phyloP scores from a whole-genome alignment of 83 land plant species.

The Thuja plicata region DNA sequence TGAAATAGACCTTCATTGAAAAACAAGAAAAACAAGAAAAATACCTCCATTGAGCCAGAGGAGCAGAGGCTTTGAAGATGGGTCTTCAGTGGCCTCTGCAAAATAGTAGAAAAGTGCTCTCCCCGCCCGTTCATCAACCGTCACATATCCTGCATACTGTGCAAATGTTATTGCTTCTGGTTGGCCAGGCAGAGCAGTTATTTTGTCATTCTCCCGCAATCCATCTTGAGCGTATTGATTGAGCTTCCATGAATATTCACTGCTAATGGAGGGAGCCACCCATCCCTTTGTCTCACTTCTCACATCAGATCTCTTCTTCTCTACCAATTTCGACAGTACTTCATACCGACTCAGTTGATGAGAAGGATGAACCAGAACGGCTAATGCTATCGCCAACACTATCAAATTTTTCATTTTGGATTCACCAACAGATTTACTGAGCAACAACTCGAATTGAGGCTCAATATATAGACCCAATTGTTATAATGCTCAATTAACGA shows the following conservation, averaged over 20 bases:
- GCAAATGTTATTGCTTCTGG: constrained; percentile 44
- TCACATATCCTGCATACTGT: constrained; percentile 78
- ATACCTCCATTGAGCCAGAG: constrained; percentile 91
- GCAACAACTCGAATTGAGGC: too few relatives aligned
- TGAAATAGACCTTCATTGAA: too few relatives aligned
- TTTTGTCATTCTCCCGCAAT: constrained; percentile 32
- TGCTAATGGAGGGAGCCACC: not conserved
- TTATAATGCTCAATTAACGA: too few relatives aligned
- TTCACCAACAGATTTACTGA: too few relatives aligned
- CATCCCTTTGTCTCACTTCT: not conserved
- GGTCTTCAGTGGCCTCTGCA: constrained; percentile 38
- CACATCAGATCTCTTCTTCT: not conserved
- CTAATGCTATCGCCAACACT: not conserved
- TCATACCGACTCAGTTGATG: not conserved
- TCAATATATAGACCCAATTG: too few relatives aligned
- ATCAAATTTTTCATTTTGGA: too few relatives aligned
- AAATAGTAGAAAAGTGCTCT: constrained; percentile 75
- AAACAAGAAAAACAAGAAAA: too few relatives aligned
- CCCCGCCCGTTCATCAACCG: constrained; percentile 54
- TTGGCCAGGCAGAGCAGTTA: constrained; percentile 67
- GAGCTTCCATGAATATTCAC: not conserved
- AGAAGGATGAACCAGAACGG: not conserved
- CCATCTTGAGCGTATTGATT: constrained; percentile 21
- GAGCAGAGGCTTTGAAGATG: constrained; percentile 51
- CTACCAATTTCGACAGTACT: not conserved